Evolutionary conservation across 139 green algal genomes (phyloP), one percentile per base, ranked within the genome.

Genomic region (Chlamydomonas sphaeroides): DNA sequence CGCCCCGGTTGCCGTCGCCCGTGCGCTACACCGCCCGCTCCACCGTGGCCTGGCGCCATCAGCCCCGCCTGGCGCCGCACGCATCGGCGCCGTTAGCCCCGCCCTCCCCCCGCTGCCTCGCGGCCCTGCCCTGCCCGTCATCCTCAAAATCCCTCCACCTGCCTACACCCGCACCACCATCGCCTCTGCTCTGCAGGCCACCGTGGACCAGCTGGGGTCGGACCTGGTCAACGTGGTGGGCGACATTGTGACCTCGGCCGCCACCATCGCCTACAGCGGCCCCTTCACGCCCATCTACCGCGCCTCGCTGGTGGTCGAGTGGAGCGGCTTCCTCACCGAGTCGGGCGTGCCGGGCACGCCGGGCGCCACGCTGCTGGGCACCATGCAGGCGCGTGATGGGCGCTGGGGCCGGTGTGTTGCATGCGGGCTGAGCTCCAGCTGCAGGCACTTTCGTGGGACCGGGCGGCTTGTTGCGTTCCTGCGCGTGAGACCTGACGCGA

Each of bases 241-340:
- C 42, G 94, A 97, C 62, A 91, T 95, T 33, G 85, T 92, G 33
- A 61, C 95, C 4, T 84, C 88, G 35, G 86, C 92, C 3, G 93
- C 88, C 68, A 87, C 73, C 75, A 92, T 95, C 68, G 88, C 89
- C 17, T 95, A 94, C 83, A 78, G 61, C 6, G 93, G 93, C 25
- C 89, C 92, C 39, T 96, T 96, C 91, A 96, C 93, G 30, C 92
- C 92, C 15, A 30, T 91, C 28, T 96, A 90, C 89, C 88, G 93
- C 39, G 41, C 68, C 38, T 42, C 76, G 41, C 81, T 96, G 41
- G 59, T 85, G 39, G 23, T 79, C 33, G 88, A 95, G 79, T 89
- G 87, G 87, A 45, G 68, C 53, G 65, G 70, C 25, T 57, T 86
- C n/a, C 83, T 97, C 38, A n/a, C 80, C 38, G 38, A 84, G 23